Conservation (phyloP, 2,329 filamentous ascomycete species). For the Myriosclerotinia scirpicola region DNA sequence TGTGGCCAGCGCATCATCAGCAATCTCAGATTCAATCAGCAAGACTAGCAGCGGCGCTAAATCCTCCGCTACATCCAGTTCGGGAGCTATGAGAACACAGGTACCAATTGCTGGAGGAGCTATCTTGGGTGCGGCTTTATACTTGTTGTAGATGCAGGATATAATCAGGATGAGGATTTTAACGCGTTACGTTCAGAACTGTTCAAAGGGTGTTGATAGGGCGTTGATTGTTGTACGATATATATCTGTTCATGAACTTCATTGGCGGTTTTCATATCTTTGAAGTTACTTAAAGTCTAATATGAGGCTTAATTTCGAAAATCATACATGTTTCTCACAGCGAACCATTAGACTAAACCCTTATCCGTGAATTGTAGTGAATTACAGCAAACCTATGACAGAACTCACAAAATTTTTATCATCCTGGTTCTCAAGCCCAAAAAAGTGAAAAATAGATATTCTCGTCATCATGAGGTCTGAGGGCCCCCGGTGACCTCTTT, state of each 20-base stretch:
- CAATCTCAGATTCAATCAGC: background rate
- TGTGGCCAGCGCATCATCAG: slow-evolving; percentile 7
- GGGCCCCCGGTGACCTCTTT: background rate
- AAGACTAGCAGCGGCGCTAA: slow-evolving; percentile 3
- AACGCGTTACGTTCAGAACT: background rate
- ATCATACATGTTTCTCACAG: background rate
- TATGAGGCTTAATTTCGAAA: background rate
- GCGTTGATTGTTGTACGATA: background rate
- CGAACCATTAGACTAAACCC: background rate
- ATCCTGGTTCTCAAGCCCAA: background rate
- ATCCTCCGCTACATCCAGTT: slow-evolving; percentile 8
- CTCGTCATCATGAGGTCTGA: background rate
- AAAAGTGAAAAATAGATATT: background rate
- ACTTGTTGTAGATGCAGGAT: slow-evolving; percentile 21
- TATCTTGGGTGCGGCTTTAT: slow-evolving; percentile 21
- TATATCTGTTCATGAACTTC: background rate
- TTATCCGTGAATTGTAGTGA: background rate
- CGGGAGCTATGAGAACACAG: slow-evolving; percentile 22
- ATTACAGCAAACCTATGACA: background rate
- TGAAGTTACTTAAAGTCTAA: background rate
- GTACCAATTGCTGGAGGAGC: slow-evolving; percentile 20
- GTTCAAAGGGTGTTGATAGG: background rate
- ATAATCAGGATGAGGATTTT: background rate
- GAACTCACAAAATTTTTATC: background rate
- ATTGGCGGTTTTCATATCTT: background rate